Evolutionary conservation across 2,329 filamentous ascomycete genomes (phyloP).

Genomic region (Arthrobotrys sinensis): DNA sequence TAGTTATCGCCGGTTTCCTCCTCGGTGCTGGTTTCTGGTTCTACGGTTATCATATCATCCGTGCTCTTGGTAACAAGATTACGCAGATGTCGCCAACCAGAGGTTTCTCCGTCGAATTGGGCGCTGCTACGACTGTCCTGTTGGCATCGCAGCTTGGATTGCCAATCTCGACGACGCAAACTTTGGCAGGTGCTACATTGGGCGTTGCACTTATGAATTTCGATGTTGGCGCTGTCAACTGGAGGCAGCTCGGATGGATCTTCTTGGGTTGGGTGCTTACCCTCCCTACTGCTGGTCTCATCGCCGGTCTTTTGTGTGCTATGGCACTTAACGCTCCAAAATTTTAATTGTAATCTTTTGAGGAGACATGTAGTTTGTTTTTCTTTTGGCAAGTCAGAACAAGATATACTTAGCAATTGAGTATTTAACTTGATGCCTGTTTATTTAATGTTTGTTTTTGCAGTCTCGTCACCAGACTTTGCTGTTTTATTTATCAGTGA

Average conservation of each 20-base stretch:
- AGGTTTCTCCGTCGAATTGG: slow-evolving; percentile 75
- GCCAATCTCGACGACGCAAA: slow-evolving; percentile 77
- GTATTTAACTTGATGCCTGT: too few relatives aligned
- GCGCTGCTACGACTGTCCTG: slow-evolving; percentile 75
- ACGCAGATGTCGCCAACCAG: slow-evolving; percentile 76
- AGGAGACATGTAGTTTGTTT: background rate
- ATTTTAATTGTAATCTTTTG: slow-evolving; percentile 62
- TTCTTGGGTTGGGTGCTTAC: slow-evolving; percentile 76
- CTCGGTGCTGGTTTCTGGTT: slow-evolving; percentile 75
- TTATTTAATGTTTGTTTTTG: too few relatives aligned
- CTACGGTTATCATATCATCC: slow-evolving; percentile 78
- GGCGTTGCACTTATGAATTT: slow-evolving; percentile 76
- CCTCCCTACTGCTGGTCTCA: slow-evolving; percentile 73
- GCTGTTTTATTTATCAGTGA: too few relatives aligned
- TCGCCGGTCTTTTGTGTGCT: slow-evolving; percentile 75
- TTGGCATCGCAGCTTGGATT: slow-evolving; percentile 76
- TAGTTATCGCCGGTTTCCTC: slow-evolving; percentile 72
- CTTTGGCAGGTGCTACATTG: slow-evolving; percentile 75
- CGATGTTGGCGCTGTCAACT: slow-evolving; percentile 75
- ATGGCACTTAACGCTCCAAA: slow-evolving; percentile 76
- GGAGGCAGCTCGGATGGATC: slow-evolving; percentile 75
- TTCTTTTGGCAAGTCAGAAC: too few relatives aligned
- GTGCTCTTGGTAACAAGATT: slow-evolving; percentile 75
- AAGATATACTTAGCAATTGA: too few relatives aligned
- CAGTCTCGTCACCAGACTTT: too few relatives aligned